phyloP scores from a whole-genome alignment of 306 rosid species.

The Malus domestica region DNA sequence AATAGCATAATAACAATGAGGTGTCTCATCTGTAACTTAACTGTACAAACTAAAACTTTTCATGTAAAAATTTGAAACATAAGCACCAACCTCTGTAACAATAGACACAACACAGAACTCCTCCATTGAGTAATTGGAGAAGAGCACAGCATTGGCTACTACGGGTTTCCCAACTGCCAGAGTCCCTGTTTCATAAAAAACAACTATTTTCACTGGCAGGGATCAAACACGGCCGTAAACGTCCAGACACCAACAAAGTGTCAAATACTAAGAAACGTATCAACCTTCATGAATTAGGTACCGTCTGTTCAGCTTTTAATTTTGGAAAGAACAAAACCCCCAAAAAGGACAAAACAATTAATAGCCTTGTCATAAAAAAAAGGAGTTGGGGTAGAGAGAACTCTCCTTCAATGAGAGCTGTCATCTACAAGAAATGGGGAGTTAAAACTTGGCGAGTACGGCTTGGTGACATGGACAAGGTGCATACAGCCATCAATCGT shows the following conservation, averaged over 20 bases:
- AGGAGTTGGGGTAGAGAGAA: neutral
- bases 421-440: neutral
- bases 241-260: neutral
- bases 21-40: neutral
- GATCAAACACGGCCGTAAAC: neutral
- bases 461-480: neutral
- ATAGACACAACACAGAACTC: conserved; percentile 55
- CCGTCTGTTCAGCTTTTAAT: neutral
- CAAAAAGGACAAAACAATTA: neutral
- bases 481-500: neutral
- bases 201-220: conserved; percentile 61
- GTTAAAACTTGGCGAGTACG: neutral
- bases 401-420: neutral
- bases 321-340: too few species aligned
- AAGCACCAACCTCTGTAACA: conserved; percentile 58
- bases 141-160: conserved; percentile 63
- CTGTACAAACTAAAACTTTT: neutral
- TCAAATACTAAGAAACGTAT: neutral
- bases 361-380: neutral
- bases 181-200: conserved; percentile 89
- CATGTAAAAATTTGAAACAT: neutral
- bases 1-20: neutral
- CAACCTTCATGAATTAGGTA: neutral
- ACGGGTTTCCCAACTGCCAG: conserved; percentile 72
- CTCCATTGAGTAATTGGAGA: conserved; percentile 62